Evolutionary conservation across 2,329 filamentous ascomycete species (phyloP), one percentile per base, ranked within the genome.

Genomic region (Mycosphaerella sp.): DNA sequence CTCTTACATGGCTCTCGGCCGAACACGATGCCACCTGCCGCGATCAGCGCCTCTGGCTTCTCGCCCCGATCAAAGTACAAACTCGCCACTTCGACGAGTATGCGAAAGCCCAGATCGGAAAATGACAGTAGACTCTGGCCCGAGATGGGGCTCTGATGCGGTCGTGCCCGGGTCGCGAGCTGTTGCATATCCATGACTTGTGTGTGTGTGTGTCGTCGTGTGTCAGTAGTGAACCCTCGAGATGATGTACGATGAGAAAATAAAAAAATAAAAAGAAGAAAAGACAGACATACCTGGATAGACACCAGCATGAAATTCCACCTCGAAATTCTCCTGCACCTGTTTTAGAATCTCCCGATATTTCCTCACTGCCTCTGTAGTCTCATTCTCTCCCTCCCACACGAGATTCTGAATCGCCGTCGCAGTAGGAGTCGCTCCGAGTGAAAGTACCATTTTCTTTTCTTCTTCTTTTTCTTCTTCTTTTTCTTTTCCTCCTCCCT

Each of bases 101-200:
- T 76, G 0, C 80, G 82, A 32, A 90, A 71, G 1, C 80, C 86
- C 31, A 92, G 77, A 61, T 84, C 80, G 2, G 75, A 69, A 58
- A 76, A 76, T 11, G 74, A 76, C 60, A 69, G 62, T 63, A 69
- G 54, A 17, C 59, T 66, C 43, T 62, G 55, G 4, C 48, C 56
- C 8, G 60, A 60, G 66, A 65, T 64, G 11, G 60, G 60, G 21
- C 62, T 52, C n/a, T 63, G 49, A 0, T 68, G 63, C 3, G 77
- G 74, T 0, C 78, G 70, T 3, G 86, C 83, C 62, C 85, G 81
- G 0, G 87, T 88, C 1, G 86, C 83, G 1, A 92, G 75, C 68
- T 93, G 88, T 68, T 93, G 88, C 62, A 91, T 75, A 68, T 93
- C 88, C 7, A 92, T 78, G 2, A 83, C 76, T 17, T n/a, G n/a